Percentiles rank a stretch among this genome's conserved stretches.
Conservation (phyloP, 1,139 yeast genomes). For the Yamadazyma sp. region DNA sequence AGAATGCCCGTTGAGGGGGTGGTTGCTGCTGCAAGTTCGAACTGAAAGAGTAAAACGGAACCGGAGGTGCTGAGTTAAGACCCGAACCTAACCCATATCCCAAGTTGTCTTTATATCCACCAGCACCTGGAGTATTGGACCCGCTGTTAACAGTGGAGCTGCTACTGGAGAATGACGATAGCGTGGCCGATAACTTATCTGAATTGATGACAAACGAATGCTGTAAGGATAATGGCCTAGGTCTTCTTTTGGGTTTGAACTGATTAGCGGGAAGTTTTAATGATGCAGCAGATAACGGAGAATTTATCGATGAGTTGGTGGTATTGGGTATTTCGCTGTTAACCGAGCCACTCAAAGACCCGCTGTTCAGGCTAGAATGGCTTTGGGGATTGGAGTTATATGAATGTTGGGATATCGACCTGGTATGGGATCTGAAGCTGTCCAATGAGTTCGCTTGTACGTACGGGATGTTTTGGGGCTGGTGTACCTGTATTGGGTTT, state of each 20-base stretch:
- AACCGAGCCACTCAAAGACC: constrained; percentile 3
- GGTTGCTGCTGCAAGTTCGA: constrained; percentile 15
- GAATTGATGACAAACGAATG: constrained; percentile 34
- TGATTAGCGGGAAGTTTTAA: constrained; percentile 28
- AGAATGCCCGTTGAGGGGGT: constrained; percentile 10
- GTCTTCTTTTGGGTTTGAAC: constrained; percentile 44
- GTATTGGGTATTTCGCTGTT: constrained; percentile 1
- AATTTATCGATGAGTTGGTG: constrained; percentile 3
- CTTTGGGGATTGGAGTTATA: background rate
- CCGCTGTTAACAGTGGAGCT: constrained; percentile 18
- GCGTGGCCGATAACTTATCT: constrained; percentile 15
- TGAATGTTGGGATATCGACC: constrained; percentile 3
- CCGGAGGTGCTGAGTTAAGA: constrained; percentile 19
- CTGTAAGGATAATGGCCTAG: constrained; percentile 41
- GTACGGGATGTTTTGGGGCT: background rate
- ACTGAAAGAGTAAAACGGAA: constrained; percentile 15
- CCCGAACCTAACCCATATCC: background rate
- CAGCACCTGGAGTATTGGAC: constrained; percentile 11
- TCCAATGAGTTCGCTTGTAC: background rate
- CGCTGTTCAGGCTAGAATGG: constrained; percentile 3
- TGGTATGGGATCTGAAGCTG: background rate
- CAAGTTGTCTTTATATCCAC: constrained; percentile 1
- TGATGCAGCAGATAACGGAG: constrained; percentile 5
- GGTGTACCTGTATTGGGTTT: background rate
- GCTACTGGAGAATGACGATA: constrained; percentile 16